Evolutionary conservation across 2,329 filamentous ascomycete genomes (phyloP), one percentile per base, ranked within the genome.

Genomic region (Botrytis hyacinthi): DNA sequence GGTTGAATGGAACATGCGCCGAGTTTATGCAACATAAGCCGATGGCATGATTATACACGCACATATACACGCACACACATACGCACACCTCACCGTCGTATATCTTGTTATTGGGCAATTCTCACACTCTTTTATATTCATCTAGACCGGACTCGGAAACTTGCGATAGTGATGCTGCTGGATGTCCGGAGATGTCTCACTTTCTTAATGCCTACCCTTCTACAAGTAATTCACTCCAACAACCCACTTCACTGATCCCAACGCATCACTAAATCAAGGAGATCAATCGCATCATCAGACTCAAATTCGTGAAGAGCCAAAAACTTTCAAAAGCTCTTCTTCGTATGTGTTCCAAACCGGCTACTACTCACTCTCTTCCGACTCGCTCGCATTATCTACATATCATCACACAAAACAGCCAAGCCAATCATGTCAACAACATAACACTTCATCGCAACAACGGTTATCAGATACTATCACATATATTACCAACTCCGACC

Each of bases 1-100:
- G 26, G 9, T 57, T 22, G 9, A 29, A 54, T 14, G 18, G 48
- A 57, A 57, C 8, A 42, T 57, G 37, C 48, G 48, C n/a, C 18
- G 35, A 57, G 26, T 42, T 40, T 22, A 68, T 68, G 46, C 48
- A 57, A 57, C 65, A 68, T 68, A 54, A 42, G 46, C 48, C 32
- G 26, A 67, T 12, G 7, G 35, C 35, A 40, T 62, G 37, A 67
- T 18, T 20, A n/a, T 46, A 65, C 44, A 48, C 42, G 44, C 29
- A 66, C 22, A 57, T 16, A 29, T 26, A 68, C 26, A 57, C 48
- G 35, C n/a, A 32, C 20, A 32, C 40, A 16, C n/a, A 42, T 29
- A 44, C 61, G n/a, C 35, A 57, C 10, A 42, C 48, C 22, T 68
- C 26, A 29, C 14, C 18, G 16, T 40, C 46, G 6, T n/a, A 37